Evolutionary conservation across 345 rosid species (phyloP), one percentile per base, ranked within the genome.

Genomic region (Lenwebbia sp.): DNA sequence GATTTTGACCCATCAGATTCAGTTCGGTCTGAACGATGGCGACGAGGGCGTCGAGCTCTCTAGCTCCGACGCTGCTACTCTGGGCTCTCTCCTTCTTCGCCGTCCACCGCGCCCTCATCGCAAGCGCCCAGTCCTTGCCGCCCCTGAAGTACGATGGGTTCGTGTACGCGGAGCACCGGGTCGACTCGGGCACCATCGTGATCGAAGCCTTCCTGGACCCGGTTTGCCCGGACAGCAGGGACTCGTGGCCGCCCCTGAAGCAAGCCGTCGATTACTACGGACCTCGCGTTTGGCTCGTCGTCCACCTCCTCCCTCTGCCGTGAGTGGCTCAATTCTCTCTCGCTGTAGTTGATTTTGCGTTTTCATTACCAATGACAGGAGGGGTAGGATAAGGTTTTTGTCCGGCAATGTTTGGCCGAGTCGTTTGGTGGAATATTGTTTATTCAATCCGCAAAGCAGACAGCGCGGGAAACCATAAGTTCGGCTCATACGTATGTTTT

Each of bases 271-370:
- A 89, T 40, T 78, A 90, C 89, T 96, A 96, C 86, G 94, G 96
- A 65, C 85, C 93, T 89, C 95, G 91, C 81, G 94, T 94, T 86
- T 86, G 88, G 50, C 89, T 96, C 44, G 10, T 87, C 86, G 87
- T 95, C 87, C 97, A 96, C 86, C 97, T 97, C 83, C 93, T 97
- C 44, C 99, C 99, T 9, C 87, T 97, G 65, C 98, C 99, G 99
- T 97, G 10, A 93, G 98, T 90, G 84, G 84, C 78, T 10, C 0
- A 0, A 33, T 17, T 65, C 78, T 33, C 25, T 37, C 44, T 62
- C 0, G 13, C 47, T 21, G 25, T 65, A 2, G 40, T 30, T 62
- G 75, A 30, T 65, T 65, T 65, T 33, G 47, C 26, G 47, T 70
- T 70, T 37, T 37, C 28, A 25, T 56, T 56, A 9, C 60, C 28